Evolutionary conservation across 2,329 filamentous ascomycete species (phyloP), one percentile per base, ranked within the genome.

Genomic region (Alternaria incomplexa): DNA sequence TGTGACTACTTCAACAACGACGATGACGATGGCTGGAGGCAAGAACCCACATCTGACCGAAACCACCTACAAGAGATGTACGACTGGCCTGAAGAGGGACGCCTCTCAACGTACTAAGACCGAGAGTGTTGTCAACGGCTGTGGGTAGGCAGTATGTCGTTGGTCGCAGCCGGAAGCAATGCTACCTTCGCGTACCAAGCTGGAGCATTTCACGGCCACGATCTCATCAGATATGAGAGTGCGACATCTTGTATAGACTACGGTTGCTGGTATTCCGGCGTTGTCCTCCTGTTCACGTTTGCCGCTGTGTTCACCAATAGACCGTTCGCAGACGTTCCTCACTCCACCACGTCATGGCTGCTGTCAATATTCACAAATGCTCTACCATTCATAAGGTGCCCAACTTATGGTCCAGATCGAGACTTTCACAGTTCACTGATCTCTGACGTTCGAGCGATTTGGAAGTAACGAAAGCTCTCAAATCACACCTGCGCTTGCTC

Each of bases 61-160:
- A 69, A 61, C 32, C 64, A 66, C 46, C 47, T 58, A 30, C 63
- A 71, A 20, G 73, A 73, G 10, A 51, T 68, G 32, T 63, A 59
- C 43, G 26, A 62, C 12, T 72, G 69, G 65, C 57, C 63, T 30
- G 65, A 72, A 52, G 44, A 63, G 20, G 70, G 56, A 55, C 45
- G 52, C n/a, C 28, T 56, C 7, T 43, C 45, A 12, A 54, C 48
- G 40, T 48, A 52, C 36, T 61, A 30, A 61, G 6, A 45, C 20
- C 12, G 45, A 22, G 20, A 20, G 6, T n/a, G 9, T 15, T 55
- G 11, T 20, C 48, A 52, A 40, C 13, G 26, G 5, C 13, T 13
- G 17, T 43, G n/a, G 20, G 32, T 23, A 17, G n/a, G 23, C 20
- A 55, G 20, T 8, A 22, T 22, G 17, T 28, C 32, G 28, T 46